phyloP scores from a whole-genome alignment of 768 basidiomycete genomes.

The Termitomyces sp. region DNA sequence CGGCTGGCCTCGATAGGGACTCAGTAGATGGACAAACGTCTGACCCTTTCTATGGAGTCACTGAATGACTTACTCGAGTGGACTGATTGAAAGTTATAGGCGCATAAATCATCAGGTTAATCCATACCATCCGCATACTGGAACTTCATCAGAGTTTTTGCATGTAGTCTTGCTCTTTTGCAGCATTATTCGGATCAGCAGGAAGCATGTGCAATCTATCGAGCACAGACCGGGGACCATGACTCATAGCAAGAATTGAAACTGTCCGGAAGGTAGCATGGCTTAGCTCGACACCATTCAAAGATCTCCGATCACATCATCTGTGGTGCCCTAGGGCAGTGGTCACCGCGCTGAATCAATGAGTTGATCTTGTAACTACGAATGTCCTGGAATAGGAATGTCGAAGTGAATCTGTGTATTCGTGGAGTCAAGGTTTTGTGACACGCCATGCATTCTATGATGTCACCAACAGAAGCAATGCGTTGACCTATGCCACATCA shows the following conservation, averaged over 20 bases:
- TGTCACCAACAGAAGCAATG: not conserved
- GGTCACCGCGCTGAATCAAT: not conserved
- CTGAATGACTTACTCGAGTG: too few species aligned
- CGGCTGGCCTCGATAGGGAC: not conserved
- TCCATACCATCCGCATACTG: too few species aligned
- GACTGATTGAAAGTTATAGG: too few species aligned
- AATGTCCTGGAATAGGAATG: not conserved
- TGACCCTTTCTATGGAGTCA: too few species aligned
- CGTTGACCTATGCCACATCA: not conserved
- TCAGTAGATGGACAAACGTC: too few species aligned
- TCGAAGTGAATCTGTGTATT: not conserved
- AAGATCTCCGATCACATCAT: not conserved
- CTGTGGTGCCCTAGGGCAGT: not conserved
- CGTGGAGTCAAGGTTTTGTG: not conserved
- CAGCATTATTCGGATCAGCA: not conserved
- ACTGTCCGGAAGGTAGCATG: not conserved
- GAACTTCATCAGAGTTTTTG: not conserved
- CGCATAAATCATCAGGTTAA: too few species aligned
- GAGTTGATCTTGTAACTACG: not conserved
- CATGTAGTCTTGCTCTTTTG: not conserved
- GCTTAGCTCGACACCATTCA: not conserved
- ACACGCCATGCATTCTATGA: not conserved
- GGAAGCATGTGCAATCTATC: not conserved
- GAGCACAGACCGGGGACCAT: not conserved
- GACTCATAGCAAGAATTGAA: not conserved